Evolutionary conservation across 371 early-diverging fungal species (phyloP), one percentile per base, ranked within the genome.

Genomic region (Rhizomucor pusillus): DNA sequence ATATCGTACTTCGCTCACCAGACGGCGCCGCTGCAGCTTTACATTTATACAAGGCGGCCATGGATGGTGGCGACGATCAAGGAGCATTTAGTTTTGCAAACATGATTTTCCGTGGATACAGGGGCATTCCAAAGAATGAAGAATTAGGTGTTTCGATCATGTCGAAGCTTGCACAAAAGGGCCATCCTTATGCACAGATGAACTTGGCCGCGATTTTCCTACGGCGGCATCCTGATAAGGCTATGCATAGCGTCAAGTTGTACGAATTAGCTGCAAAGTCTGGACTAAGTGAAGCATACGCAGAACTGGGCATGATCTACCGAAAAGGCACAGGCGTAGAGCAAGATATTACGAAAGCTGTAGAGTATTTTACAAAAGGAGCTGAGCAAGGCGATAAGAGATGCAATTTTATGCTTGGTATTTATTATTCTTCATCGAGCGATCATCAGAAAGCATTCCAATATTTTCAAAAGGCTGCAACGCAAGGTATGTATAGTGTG

Each of bases 111-210:
- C 47, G 71, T 46, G 65, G 74, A 5, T 66, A 71, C 23, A 46
- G 62, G 1, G 73, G 73, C 3, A 65, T 60, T n/a, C 51, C 59
- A 7, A 71, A 68, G 33, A 56, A 75, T 29, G 69, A 69, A 50
- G 65, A 64, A 4, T 46, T 59, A 16, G 76, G 70, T 10, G 59
- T 71, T 37, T 33, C 54, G 14, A 57, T 79, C 40, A 49, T 73
- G 45, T 71, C 75, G 1, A 43, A 66, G 36, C 37, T 79, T 13
- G 74, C 79, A 2, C 68, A 66, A 34, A 79, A 73, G 37, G 79
- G 76, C 1, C 74, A 75, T 50, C 76, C 76, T 9, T 65, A 69
- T 48, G 75, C 79, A 23, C 79, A 79, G 60, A 69, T 71, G 70
- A 71, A 71, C 36, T 41, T 79, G 36, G 79, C 79, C 7, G 50